A percentile compares a stretch with the other conserved stretches of the same genome.
Evolutionary conservation across 176 grass and related monocot species (phyloP).

Genomic region (Dendrocalamus sinicus): DNA sequence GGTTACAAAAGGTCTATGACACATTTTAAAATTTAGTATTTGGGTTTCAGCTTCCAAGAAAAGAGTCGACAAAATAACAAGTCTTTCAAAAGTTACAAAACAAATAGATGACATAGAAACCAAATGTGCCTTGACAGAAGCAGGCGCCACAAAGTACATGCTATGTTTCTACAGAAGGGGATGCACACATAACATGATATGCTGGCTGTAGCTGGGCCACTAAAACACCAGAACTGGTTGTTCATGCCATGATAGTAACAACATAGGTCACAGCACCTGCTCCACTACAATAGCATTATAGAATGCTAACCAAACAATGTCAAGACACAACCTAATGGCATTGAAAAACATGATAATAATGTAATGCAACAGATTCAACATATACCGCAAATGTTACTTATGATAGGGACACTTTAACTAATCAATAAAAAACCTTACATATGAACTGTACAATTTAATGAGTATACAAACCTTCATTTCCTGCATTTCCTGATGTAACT

Average conservation of each 20-base stretch:
- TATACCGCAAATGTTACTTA: not conserved
- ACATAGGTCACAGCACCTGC: not conserved
- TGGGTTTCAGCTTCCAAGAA: not conserved
- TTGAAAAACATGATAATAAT: conserved; percentile 10
- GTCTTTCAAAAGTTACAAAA: not conserved
- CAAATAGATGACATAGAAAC: conserved; percentile 4
- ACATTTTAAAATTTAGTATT: not conserved
- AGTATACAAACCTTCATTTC: conserved; percentile 62
- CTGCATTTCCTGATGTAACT: conserved; percentile 57
- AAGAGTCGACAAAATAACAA: not conserved
- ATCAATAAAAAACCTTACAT: conserved; percentile 17
- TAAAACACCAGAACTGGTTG: conserved; percentile 16
- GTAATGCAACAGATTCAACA: conserved; percentile 10
- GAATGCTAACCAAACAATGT: conserved; percentile 18
- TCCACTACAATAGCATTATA: not conserved
- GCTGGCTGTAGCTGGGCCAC: not conserved
- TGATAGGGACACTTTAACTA: conserved; percentile 28
- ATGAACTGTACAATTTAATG: conserved; percentile 11
- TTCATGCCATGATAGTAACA: conserved; percentile 25
- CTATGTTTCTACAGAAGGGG: not conserved
- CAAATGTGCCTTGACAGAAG: not conserved
- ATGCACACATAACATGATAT: not conserved
- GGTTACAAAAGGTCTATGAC: not conserved
- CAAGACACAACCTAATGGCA: not conserved
- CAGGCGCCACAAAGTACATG: not conserved